A percentile compares a stretch with the other conserved stretches of the same genome.
Conservation (phyloP, 1,284 basidiomycete genomes). For the Sanghuangporus weigelae region DNA sequence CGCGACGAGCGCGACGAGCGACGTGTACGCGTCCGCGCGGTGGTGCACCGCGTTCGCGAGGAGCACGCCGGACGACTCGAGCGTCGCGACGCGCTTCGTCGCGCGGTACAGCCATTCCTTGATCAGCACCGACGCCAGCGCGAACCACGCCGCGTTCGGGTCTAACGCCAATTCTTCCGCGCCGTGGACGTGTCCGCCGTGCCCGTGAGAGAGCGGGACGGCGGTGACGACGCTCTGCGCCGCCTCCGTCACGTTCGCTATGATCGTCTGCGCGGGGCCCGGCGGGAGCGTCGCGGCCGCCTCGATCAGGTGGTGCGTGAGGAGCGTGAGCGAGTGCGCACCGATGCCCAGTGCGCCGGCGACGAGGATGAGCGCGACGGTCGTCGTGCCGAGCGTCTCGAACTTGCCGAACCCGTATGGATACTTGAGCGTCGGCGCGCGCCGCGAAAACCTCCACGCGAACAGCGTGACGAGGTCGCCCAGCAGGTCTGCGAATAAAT, state of each 20-base stretch:
- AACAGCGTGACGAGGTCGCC: conserved; percentile 93
- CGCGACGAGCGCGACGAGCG: conserved; percentile 81
- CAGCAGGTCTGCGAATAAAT: conserved; percentile 54
- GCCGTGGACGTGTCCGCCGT: conserved; percentile 47
- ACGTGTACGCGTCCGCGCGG: conserved; percentile 90
- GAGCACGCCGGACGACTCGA: conserved; percentile 87
- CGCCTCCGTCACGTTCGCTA: conserved; percentile 50
- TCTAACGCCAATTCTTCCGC: conserved; percentile 51
- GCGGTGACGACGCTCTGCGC: conserved; percentile 46
- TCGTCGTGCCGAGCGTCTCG: conserved; percentile 87
- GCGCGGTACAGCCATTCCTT: conserved; percentile 94
- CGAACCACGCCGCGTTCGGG: conserved; percentile 97
- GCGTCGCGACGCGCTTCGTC: conserved; percentile 83
- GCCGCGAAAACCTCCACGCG: conserved; percentile 85
- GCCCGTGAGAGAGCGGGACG: conserved; percentile 35
- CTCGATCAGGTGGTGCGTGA: conserved; percentile 63
- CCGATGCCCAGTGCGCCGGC: conserved; percentile 91
- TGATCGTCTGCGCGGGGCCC: conserved; percentile 54
- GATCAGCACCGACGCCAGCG: conserved; percentile 69
- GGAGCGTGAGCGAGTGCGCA: conserved; percentile 84
- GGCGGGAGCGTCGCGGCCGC: conserved; percentile 51
- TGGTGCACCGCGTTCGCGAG: conserved; percentile 93
- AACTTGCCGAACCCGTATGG: conserved; percentile 93
- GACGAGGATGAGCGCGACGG: conserved; percentile 77
- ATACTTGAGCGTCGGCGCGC: conserved; percentile 70